A percentile compares a stretch with the other conserved stretches of the same genome.
These are phyloP conservation scores for Tolypocladium paradoxum DNA, from an alignment of 2,329 filamentous ascomycete species.

Conservation along the genomic window DNA sequence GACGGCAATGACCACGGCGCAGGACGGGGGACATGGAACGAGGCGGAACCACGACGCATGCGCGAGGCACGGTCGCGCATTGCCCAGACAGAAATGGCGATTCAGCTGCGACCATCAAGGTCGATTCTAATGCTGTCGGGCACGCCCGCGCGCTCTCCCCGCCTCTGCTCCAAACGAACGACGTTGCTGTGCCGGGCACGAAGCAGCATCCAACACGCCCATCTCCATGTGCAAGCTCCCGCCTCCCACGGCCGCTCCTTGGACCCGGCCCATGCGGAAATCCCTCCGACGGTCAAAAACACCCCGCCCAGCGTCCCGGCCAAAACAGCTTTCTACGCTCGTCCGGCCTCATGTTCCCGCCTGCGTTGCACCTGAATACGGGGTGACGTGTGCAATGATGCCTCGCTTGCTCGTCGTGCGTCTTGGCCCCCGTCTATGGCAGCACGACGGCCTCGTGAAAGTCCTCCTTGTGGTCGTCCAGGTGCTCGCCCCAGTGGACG, in stretches of 20 bases:
- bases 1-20: no score
- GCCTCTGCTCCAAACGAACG: background rate
- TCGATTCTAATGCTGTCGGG: background rate
- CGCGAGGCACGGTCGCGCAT: no score
- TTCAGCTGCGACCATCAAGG: background rate
- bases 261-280: background rate
- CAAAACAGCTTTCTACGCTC: background rate
- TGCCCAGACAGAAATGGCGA: background rate
- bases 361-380: background rate
- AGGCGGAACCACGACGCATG: no score
- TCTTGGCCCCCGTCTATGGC: background rate
- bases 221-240: background rate
- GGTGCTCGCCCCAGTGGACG: constrained; percentile 53
- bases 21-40: no score
- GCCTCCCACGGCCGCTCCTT: background rate
- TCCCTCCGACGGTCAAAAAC: background rate
- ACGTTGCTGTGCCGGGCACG: background rate
- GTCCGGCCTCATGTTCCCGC: background rate
- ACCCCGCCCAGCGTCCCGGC: background rate
- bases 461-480: constrained; percentile 45
- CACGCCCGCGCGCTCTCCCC: background rate
- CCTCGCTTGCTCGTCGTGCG: background rate
- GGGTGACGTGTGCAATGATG: background rate
- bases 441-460: constrained; percentile 33
- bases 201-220: background rate